These are phyloP conservation scores for Actinomortierella wolfii DNA, from an alignment of 371 early-diverging fungal species.

Conservation along the genomic window DNA sequence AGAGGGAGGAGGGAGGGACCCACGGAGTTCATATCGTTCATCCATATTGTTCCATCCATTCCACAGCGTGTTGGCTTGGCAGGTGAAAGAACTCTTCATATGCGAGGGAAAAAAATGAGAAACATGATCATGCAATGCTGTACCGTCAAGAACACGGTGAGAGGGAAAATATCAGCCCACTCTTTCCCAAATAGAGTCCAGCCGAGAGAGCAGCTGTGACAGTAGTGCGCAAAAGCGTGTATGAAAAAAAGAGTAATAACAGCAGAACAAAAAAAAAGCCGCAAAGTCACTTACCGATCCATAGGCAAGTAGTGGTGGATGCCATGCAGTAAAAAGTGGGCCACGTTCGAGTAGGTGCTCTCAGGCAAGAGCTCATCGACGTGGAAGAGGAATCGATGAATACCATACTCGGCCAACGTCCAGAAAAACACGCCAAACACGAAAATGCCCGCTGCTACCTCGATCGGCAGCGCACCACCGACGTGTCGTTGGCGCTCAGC, in stretches of 20 bases:
- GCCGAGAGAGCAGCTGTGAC: too few species aligned
- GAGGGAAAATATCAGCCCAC: background rate
- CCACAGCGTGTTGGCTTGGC: too few species aligned
- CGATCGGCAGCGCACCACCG: conserved; percentile 15
- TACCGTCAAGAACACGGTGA: background rate
- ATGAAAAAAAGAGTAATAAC: conserved; percentile 8
- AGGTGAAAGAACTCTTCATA: too few species aligned
- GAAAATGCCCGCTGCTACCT: conserved; percentile 49
- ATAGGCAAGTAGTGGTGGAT: conserved; percentile 96
- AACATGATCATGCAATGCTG: too few species aligned
- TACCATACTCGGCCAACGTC: conserved; percentile 81
- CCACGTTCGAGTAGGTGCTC: conserved; percentile 67
- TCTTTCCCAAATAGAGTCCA: too few species aligned
- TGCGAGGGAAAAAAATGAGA: too few species aligned
- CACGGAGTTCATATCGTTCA: too few species aligned
- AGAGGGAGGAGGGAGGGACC: too few species aligned
- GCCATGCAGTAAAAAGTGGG: conserved; percentile 92
- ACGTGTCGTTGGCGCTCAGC: conserved; percentile 14
- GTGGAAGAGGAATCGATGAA: conserved; percentile 95
- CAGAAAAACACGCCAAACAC: conserved; percentile 77
- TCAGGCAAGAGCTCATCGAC: conserved; percentile 88
- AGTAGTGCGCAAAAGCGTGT: background rate
- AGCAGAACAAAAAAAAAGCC: background rate
- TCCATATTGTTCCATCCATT: too few species aligned
- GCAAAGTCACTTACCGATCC: conserved; percentile 77